Conservation (phyloP, 352 stramenopile species). For the Pythium myriotylum region DNA sequence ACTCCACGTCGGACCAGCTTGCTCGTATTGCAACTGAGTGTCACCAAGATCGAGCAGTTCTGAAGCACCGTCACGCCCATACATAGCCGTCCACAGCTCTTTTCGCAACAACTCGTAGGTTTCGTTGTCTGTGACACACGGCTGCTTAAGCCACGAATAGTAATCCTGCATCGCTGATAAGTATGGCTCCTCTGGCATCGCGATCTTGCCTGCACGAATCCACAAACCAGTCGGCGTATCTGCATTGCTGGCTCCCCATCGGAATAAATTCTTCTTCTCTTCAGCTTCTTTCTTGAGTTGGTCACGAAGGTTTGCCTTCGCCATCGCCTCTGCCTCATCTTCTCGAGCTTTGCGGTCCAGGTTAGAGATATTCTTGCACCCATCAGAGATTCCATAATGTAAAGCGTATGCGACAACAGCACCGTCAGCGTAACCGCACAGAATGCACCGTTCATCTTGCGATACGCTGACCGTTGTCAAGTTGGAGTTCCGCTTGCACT, state of each 20-base stretch:
- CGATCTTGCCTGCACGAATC: slow-evolving; percentile 52
- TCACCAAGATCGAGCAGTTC: slow-evolving; percentile 7
- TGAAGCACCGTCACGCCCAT: slow-evolving; percentile 24
- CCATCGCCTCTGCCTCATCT: slow-evolving; percentile 76
- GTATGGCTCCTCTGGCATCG: slow-evolving; percentile 54
- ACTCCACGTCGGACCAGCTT: slow-evolving; percentile 76
- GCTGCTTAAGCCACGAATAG: slow-evolving; percentile 71
- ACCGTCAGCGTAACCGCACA: slow-evolving; percentile 82
- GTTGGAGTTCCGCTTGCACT: slow-evolving; percentile 68
- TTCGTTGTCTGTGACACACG: slow-evolving; percentile 60
- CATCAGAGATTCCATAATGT: slow-evolving; percentile 80
- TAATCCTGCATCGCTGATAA: slow-evolving; percentile 67
- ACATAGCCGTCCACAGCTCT: slow-evolving; percentile 72
- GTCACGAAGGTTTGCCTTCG: slow-evolving; percentile 70
- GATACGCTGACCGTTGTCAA: slow-evolving; percentile 76
- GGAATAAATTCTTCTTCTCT: slow-evolving; percentile 57
- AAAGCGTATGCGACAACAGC: slow-evolving; percentile 79
- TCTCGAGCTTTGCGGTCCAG: slow-evolving; percentile 77
- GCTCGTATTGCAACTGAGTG: slow-evolving; percentile 49
- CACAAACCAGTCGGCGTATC: slow-evolving; percentile 43
- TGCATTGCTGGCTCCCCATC: slow-evolving; percentile 36
- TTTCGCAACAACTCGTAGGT: slow-evolving; percentile 66
- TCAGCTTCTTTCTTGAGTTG: slow-evolving; percentile 61
- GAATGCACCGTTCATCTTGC: slow-evolving; percentile 80
- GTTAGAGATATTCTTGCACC: slow-evolving; percentile 66